Evolutionary conservation across 352 stramenopile genomes (phyloP).

Genomic region (Pythium grandisporangium): DNA sequence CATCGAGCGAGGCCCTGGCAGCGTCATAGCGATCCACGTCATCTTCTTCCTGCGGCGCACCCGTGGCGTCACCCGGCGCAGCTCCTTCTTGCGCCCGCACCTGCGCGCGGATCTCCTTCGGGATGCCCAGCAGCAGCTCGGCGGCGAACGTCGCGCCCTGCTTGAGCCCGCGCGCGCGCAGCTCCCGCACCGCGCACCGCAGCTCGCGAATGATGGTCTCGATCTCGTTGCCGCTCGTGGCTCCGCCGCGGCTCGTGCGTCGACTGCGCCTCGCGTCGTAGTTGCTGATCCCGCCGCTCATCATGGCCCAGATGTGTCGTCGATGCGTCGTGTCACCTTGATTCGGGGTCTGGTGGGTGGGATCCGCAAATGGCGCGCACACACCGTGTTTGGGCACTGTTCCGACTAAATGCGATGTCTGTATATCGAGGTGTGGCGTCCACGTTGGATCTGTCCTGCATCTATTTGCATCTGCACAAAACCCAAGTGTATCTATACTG

Average conservation of each 20-base stretch:
- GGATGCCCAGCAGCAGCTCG: conserved; percentile 67
- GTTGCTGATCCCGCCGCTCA: too few relatives aligned
- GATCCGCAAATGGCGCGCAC: too few relatives aligned
- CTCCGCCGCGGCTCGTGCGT: background rate
- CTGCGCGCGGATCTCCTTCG: conserved; percentile 18
- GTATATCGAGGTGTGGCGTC: too few relatives aligned
- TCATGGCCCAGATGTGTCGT: too few relatives aligned
- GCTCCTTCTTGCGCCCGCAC: background rate
- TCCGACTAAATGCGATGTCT: background rate
- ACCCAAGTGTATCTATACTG: background rate
- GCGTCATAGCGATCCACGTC: conserved; percentile 44
- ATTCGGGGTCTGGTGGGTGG: too few relatives aligned
- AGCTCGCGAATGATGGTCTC: conserved; percentile 34
- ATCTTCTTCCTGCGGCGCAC: conserved; percentile 19
- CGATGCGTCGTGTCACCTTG: too few relatives aligned
- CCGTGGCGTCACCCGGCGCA: conserved; percentile 5
- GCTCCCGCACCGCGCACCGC: conserved; percentile 31
- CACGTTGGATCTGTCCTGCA: too few relatives aligned
- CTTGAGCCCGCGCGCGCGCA: conserved; percentile 52
- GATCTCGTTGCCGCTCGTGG: conserved; percentile 4
- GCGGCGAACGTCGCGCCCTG: conserved; percentile 62
- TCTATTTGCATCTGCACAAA: too few relatives aligned
- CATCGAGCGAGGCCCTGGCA: conserved; percentile 56
- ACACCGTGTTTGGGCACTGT: too few relatives aligned
- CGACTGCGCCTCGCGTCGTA: too few relatives aligned